Percentiles rank a stretch among this genome's conserved stretches.
These are phyloP conservation scores for Scutellaria barbata DNA, from an alignment of 257 asterid genomes.

Conservation along the genomic window DNA sequence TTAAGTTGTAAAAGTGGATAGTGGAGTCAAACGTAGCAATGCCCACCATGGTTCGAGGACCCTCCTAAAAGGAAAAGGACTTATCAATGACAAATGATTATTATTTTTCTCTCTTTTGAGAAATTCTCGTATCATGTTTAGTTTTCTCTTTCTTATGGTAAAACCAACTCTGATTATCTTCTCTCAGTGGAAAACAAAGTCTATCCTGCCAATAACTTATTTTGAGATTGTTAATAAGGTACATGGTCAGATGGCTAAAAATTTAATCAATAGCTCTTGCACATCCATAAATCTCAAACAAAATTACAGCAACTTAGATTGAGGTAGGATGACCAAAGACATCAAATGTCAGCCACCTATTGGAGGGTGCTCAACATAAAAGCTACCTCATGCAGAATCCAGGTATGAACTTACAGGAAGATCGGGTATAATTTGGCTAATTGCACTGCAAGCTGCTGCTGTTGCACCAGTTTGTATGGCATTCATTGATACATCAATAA, in stretches of 20 bases:
- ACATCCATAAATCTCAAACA: slow-evolving; percentile 1
- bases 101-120: too few relatives aligned
- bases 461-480: slow-evolving; percentile 97
- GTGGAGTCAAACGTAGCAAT: slow-evolving; percentile 92
- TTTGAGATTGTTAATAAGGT: slow-evolving; percentile 8
- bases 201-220: slow-evolving; percentile 13
- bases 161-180: slow-evolving; percentile 22
- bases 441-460: slow-evolving; percentile 98
- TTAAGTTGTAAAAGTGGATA: slow-evolving; percentile 92
- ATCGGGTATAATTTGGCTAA: slow-evolving; percentile 87
- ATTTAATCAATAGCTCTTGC: slow-evolving; percentile 19
- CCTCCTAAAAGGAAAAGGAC: slow-evolving; percentile 66
- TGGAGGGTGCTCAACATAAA: slow-evolving; percentile 19
- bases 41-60: slow-evolving; percentile 91
- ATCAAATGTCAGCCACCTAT: slow-evolving; percentile 19
- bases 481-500: slow-evolving; percentile 89
- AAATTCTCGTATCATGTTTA: not conserved
- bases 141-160: slow-evolving; percentile 20
- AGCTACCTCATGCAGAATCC: slow-evolving; percentile 19
- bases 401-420: slow-evolving; percentile 80
- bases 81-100: slow-evolving; percentile 15
- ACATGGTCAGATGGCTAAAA: not conserved
- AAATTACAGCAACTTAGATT: not conserved
- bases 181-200: not conserved
- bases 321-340: slow-evolving; percentile 1